Base-by-base conservation (phyloP, 2,329 filamentous ascomycete genomes). In the Claviceps digitariae region DNA sequence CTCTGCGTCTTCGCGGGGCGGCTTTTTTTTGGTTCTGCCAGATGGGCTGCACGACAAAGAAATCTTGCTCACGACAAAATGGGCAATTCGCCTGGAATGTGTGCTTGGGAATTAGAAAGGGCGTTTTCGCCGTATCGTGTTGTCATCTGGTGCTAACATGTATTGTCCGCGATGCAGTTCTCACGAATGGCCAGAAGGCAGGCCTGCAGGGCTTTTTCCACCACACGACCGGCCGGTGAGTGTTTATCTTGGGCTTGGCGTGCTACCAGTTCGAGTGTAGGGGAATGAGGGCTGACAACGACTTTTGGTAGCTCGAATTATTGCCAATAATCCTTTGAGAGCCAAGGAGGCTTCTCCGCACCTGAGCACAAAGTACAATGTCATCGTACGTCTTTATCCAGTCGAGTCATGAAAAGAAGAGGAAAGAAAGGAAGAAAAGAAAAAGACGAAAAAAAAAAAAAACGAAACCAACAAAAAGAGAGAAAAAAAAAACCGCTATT, bases 261-360 rank as follows among this genome's bases (percentile, higher is more conserved):
- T 20, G 20, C 9, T 9, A 20, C 7, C 34, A 20, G 21, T 31
- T 44, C 47, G 27, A 21, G 27, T 44, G 27, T 25, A 31, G 34
- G 25, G 31, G n/a, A 4, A 51, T 45, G 38, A 31, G 41, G 27
- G 20, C 48, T 54, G 52, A 48, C 17, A 20, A 17, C 4, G 17
- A 15, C 15, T 17, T 15, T 20, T 43, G 21, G 49, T 57, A 90
- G 87, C 89, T 66, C 84, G 86, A 69, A 87, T 97, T 68, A 87
- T 95, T 69, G 83, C 86, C 63, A 91, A 86, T 72, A 81, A 83
- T 62, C 87, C 88, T 61, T 78, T 97, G 60, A 84, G 90, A 70
- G 93, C 91, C 54, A 95, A 94, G 77, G 90, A 96, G 76, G 90
- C 90, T 34, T 87, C 87, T 58, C 84, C 87, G 48, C 87, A 88